Base-by-base conservation (phyloP, 2,329 filamentous ascomycete species). In the Aspergillus arachidicola region DNA sequence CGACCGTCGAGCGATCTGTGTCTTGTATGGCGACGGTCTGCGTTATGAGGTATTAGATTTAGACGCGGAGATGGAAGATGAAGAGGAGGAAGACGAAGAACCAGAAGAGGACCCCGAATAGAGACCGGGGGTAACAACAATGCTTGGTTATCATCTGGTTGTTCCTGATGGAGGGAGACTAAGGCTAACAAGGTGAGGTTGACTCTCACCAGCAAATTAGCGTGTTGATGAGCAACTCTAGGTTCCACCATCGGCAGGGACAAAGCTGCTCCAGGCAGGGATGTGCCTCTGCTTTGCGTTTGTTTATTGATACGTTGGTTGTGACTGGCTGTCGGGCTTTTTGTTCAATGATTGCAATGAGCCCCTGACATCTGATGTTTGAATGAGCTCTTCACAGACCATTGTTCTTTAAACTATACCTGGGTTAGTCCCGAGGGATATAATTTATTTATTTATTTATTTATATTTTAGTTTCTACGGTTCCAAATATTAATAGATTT, bases 11-110 rank as follows among this genome's bases (percentile, higher is more conserved):
- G 82, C 84, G 3, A 78, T 86, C 23, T 82, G 86, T 58, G 83
- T 88, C 32, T 71, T 88, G 64, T 86, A 85, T 51, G 79, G 82
- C 32, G 82, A 85, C 70, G 74, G 78, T 41, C 78, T 83, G 70
- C 81, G 84, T 63, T 88, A 86, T 73, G 79, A 82, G 55, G 82
- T 88, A 16, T 74, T 87, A 62, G 86, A 88, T 73, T 69, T 89
- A 66, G 86, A 83, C 70, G 77, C 81, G 66, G 78, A 75, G 45
- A 73, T 71, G 54, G 74, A 67, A 38, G 71, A 75, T 12, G 75
- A 69, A 21, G 72, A 71, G 7, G 72, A 74, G 9, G 67, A 66
- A 10, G 73, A 72, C 21, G 70, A 71, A 14, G 71, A 68, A 30
- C 72, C 70, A 14, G 59, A 64, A 11, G 57, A 43, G 16, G 61